Percentiles rank a stretch among this genome's conserved stretches.
Conservation (phyloP, 164 flowering plant species). For the Dillenia turbinata region DNA sequence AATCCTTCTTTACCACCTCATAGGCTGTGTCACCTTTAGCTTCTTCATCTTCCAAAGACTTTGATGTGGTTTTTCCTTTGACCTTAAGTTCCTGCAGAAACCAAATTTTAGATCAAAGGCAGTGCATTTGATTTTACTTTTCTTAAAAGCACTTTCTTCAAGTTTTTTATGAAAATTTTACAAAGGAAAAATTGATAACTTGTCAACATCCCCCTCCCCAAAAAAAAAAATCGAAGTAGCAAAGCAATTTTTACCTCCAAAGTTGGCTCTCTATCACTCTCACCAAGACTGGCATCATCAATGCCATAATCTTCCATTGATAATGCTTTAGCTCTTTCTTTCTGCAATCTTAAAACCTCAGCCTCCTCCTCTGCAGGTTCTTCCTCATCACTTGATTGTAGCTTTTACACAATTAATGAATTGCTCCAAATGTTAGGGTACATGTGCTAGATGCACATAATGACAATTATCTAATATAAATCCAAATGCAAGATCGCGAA, state of each 20-base stretch:
- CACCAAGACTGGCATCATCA: slow-evolving; percentile 51
- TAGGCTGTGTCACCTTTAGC: slow-evolving; percentile 33
- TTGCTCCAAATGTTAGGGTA: too few species aligned
- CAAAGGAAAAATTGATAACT: background rate
- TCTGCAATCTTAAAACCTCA: slow-evolving; percentile 54
- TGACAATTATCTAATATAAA: too few species aligned
- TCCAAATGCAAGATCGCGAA: too few species aligned
- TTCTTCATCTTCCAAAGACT: slow-evolving; percentile 24
- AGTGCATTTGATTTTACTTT: too few species aligned
- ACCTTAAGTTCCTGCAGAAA: slow-evolving; percentile 42
- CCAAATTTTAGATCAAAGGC: too few species aligned
- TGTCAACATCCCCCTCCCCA: background rate
- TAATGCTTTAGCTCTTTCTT: slow-evolving; percentile 40
- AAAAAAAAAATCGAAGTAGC: background rate
- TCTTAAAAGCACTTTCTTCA: background rate
- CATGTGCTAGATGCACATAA: too few species aligned
- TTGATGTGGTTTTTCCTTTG: slow-evolving; percentile 29
- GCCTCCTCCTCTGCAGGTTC: slow-evolving; percentile 59
- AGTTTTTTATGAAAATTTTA: background rate
- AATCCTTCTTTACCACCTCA: slow-evolving; percentile 63
- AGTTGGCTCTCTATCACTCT: slow-evolving; percentile 50
- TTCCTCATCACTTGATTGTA: slow-evolving; percentile 77
- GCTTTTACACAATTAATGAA: slow-evolving; percentile 16
- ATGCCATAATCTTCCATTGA: slow-evolving; percentile 64
- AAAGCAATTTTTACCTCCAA: slow-evolving; percentile 37